Percentiles rank a stretch among this genome's conserved stretches.
Evolutionary conservation across 2,329 filamentous ascomycete genomes (phyloP).

Genomic region (Ilyonectria sp.): DNA sequence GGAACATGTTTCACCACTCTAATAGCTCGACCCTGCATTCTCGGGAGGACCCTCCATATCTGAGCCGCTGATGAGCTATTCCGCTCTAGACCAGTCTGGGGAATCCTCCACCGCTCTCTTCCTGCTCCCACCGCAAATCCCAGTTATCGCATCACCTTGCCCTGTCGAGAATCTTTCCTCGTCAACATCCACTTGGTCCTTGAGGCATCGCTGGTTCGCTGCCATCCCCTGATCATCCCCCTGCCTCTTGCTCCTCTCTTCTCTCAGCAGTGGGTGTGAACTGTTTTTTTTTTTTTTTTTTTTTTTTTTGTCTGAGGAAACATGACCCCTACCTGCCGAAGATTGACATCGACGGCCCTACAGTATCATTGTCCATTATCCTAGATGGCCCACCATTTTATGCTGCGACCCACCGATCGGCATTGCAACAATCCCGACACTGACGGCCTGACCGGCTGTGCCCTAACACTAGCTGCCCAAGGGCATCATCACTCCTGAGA

Average conservation of each 20-base stretch:
- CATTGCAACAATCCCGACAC: constrained; percentile 36
- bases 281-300: neutral
- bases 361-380: constrained; percentile 24
- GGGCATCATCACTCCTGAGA: constrained; percentile 31
- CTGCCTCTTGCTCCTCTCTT: constrained; percentile 10
- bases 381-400: constrained; percentile 19
- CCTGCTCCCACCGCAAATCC: constrained; percentile 1
- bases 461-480: constrained; percentile 37
- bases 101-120: constrained; percentile 5
- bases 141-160: neutral
- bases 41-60: constrained; percentile 22
- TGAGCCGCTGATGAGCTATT: constrained; percentile 12
- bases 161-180: neutral
- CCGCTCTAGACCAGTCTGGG: constrained; percentile 13
- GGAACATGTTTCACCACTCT: constrained; percentile 26
- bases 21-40: constrained; percentile 21
- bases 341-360: constrained; percentile 21
- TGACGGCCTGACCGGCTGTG: constrained; percentile 45
- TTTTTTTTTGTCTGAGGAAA: neutral
- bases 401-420: constrained; percentile 40
- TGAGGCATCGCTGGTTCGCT: neutral
- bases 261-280: neutral
- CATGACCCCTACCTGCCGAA: constrained; percentile 9
- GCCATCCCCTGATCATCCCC: neutral
- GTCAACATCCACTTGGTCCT: neutral